These are phyloP conservation scores for Ambrosiella cleistominuta DNA, from an alignment of 2,329 filamentous ascomycete species.

Conservation along the genomic window DNA sequence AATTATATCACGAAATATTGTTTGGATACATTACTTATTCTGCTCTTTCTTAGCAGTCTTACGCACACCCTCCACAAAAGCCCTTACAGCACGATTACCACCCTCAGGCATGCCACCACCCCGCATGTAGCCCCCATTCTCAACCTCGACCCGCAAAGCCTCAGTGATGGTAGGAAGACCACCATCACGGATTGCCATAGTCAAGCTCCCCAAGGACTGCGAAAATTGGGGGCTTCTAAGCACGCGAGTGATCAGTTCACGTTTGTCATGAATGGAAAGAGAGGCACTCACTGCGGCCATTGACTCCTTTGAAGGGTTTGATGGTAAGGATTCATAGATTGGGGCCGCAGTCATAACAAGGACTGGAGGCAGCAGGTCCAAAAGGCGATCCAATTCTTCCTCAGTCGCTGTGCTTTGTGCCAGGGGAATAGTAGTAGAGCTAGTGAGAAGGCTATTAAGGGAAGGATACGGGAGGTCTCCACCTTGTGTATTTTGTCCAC, in stretches of 20 bases:
- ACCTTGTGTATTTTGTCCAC: constrained; percentile 10
- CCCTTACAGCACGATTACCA: constrained; percentile 74
- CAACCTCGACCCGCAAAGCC: constrained; percentile 61
- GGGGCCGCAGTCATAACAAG: constrained; percentile 53
- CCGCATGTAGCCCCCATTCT: constrained; percentile 67
- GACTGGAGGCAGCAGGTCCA: constrained; percentile 60
- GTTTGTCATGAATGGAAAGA: constrained; percentile 61
- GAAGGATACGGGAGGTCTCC: constrained; percentile 55
- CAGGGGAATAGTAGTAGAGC: constrained; percentile 60
- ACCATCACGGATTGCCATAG: constrained; percentile 74
- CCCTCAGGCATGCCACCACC: constrained; percentile 70
- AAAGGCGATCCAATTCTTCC: constrained; percentile 52
- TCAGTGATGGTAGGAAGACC: constrained; percentile 80
- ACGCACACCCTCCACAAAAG: constrained; percentile 80
- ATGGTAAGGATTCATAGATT: constrained; percentile 27
- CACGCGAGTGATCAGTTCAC: constrained; percentile 60
- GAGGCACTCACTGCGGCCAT: constrained; percentile 47
- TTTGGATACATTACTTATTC: neutral
- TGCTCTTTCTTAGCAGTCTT: constrained; percentile 35
- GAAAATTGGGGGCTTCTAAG: constrained; percentile 78
- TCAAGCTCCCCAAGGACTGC: constrained; percentile 71
- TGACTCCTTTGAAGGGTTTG: constrained; percentile 20
- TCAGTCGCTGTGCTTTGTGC: constrained; percentile 44
- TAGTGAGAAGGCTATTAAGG: constrained; percentile 67
- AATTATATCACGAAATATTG: too few relatives aligned